phyloP scores from a whole-genome alignment of 2,329 filamentous ascomycete species.

The Byssothecium circinans region DNA sequence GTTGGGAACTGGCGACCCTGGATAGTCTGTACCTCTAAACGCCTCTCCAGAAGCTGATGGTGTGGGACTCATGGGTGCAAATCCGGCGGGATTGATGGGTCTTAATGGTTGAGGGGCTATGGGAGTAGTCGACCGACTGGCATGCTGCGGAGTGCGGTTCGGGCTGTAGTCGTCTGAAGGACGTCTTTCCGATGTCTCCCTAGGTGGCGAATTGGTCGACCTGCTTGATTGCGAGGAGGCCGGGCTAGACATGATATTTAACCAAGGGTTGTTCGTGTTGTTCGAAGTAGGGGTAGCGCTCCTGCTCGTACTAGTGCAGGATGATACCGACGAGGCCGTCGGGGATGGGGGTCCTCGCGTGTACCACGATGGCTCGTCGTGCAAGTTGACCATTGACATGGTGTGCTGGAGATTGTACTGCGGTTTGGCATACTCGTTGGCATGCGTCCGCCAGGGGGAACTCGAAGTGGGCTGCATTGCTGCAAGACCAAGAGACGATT shows the following conservation, averaged over 20 bases:
- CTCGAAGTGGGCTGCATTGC: conserved; percentile 41
- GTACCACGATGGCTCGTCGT: conserved; percentile 43
- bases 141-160: conserved; percentile 40
- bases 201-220: conserved; percentile 37
- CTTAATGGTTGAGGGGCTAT: conserved; percentile 42
- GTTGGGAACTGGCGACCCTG: conserved; percentile 27
- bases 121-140: conserved; percentile 43
- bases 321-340: conserved; percentile 44
- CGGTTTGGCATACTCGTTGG: conserved; percentile 35
- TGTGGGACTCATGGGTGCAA: conserved; percentile 38
- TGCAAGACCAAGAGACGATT: conserved; percentile 17
- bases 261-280: conserved; percentile 44
- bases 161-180: conserved; percentile 23
- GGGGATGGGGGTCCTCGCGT: conserved; percentile 39
- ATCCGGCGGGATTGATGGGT: conserved; percentile 37
- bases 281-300: conserved; percentile 40
- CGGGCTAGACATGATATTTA: conserved; percentile 38
- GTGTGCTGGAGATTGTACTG: conserved; percentile 42
- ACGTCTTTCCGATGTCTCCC: conserved; percentile 8
- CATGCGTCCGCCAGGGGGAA: conserved; percentile 39
- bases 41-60: conserved; percentile 32
- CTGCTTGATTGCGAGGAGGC: conserved; percentile 31
- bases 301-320: conserved; percentile 33
- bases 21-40: conserved; percentile 33
- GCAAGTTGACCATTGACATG: conserved; percentile 46